phyloP scores from a whole-genome alignment of 73 alveolate genomes.

The Uronychia binucleata region DNA sequence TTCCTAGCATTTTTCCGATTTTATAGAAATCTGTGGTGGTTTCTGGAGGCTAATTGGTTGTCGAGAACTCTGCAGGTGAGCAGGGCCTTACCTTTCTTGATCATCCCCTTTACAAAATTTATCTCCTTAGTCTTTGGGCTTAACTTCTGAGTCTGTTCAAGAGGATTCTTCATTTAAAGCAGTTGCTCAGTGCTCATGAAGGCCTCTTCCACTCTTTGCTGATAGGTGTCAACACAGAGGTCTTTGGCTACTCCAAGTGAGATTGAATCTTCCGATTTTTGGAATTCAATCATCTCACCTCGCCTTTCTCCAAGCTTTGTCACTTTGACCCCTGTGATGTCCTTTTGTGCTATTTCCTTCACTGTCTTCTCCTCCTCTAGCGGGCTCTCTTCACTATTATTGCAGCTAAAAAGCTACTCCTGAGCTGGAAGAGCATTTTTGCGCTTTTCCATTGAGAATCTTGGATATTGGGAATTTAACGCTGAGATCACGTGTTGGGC shows the following conservation, averaged over 20 bases:
- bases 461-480: no score
- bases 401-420: no score
- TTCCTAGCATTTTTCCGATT: conserved; percentile 40
- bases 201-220: neutral
- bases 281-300: neutral
- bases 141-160: neutral
- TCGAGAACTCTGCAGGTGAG: neutral
- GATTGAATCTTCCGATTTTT: no score
- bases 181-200: neutral
- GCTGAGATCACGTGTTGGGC: neutral
- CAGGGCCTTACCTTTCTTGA: neutral
- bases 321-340: neutral
- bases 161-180: neutral
- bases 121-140: neutral
- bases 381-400: no score
- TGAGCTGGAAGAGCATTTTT: neutral
- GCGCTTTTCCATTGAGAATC: neutral
- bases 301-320: neutral
- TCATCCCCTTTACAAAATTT: neutral
- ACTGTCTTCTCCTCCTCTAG: neutral
- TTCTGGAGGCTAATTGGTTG: conserved; percentile 28
- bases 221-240: neutral
- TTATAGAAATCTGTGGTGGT: conserved; percentile 28
- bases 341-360: neutral
- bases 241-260: no score